Conservation (phyloP, 768 basidiomycete species). For the Multifurca ochricompacta region DNA sequence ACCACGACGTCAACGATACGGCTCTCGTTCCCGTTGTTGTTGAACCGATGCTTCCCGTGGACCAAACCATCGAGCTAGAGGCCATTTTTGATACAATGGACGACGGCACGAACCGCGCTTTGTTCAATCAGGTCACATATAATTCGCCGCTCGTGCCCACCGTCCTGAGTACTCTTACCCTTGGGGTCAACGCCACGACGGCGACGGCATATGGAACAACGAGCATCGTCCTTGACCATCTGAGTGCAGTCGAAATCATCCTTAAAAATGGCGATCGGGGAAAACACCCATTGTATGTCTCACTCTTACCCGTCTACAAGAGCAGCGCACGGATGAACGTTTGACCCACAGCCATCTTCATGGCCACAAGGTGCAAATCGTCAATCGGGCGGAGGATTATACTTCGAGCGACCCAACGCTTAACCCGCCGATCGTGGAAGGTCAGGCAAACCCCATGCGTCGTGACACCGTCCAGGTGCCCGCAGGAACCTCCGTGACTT, state of each 20-base stretch:
- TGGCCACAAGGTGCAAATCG: slow-evolving; percentile 81
- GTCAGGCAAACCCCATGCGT: slow-evolving; percentile 82
- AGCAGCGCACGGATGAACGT: not conserved
- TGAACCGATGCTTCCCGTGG: slow-evolving; percentile 42
- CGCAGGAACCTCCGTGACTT: slow-evolving; percentile 53
- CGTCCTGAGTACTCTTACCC: slow-evolving; percentile 64
- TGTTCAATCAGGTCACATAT: slow-evolving; percentile 64
- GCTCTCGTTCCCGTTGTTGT: slow-evolving; percentile 54
- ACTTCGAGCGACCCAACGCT: slow-evolving; percentile 63
- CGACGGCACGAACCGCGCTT: slow-evolving; percentile 80
- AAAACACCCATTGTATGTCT: slow-evolving; percentile 75
- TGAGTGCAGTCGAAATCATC: slow-evolving; percentile 71
- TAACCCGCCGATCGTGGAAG: slow-evolving; percentile 75
- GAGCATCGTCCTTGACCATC: slow-evolving; percentile 66
- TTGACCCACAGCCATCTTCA: slow-evolving; percentile 64
- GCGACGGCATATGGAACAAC: slow-evolving; percentile 68
- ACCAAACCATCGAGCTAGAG: slow-evolving; percentile 60
- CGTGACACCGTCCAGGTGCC: slow-evolving; percentile 84
- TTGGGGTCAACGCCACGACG: slow-evolving; percentile 67
- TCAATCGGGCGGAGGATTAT: slow-evolving; percentile 63
- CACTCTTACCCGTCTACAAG: slow-evolving; percentile 8
- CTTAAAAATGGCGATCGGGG: slow-evolving; percentile 65
- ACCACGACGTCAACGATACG: slow-evolving; percentile 59
- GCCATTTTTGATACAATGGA: slow-evolving; percentile 77
- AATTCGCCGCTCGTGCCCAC: slow-evolving; percentile 67